Evolutionary conservation across 192 early-diverging fungal species (phyloP).

Genomic region (Ramicandelaber brevisporus): DNA sequence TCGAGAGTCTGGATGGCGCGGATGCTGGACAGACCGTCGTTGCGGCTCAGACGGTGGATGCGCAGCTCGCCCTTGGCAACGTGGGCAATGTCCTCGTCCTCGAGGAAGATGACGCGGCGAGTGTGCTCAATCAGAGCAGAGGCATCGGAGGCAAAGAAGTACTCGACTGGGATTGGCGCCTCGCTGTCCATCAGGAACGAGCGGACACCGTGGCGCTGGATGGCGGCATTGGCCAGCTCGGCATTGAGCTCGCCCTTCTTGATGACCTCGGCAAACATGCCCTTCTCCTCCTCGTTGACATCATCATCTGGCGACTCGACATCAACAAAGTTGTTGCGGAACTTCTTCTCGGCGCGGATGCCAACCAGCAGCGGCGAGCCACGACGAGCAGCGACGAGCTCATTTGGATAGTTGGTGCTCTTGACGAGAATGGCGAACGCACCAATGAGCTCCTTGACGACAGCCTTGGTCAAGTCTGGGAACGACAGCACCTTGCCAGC

Average conservation of each 20-base stretch:
- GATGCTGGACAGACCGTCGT: slow-evolving; percentile 74
- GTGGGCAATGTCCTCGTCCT: slow-evolving; percentile 98
- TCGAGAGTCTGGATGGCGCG: slow-evolving; percentile 96
- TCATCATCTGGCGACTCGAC: slow-evolving; percentile 36
- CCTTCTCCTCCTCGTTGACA: slow-evolving; percentile 13
- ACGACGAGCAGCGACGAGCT: slow-evolving; percentile 85
- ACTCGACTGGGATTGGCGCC: slow-evolving; percentile 87
- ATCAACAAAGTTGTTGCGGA: slow-evolving; percentile 97
- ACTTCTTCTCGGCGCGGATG: slow-evolving; percentile 90
- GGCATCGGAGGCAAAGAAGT: slow-evolving; percentile 92
- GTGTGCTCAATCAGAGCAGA: slow-evolving; percentile 98
- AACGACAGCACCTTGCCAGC: slow-evolving; percentile 49
- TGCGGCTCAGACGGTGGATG: slow-evolving; percentile 94
- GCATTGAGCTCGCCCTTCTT: slow-evolving; percentile 58
- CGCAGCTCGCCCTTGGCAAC: slow-evolving; percentile 82
- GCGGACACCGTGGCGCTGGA: slow-evolving; percentile 84
- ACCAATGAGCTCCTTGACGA: slow-evolving; percentile 95
- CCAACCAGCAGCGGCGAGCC: slow-evolving; percentile 95
- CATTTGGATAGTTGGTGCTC: slow-evolving; percentile 77
- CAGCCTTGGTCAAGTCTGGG: slow-evolving; percentile 79
- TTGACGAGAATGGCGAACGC: slow-evolving; percentile 94
- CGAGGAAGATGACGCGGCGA: slow-evolving; percentile 88
- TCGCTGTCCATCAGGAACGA: slow-evolving; percentile 87
- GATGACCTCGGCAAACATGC: slow-evolving; percentile 20
- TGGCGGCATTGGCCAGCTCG: slow-evolving; percentile 78